A percentile compares a stretch with the other conserved stretches of the same genome.
Evolutionary conservation across 2,329 filamentous ascomycete genomes (phyloP).

Genomic region (Fusarium chuoi): DNA sequence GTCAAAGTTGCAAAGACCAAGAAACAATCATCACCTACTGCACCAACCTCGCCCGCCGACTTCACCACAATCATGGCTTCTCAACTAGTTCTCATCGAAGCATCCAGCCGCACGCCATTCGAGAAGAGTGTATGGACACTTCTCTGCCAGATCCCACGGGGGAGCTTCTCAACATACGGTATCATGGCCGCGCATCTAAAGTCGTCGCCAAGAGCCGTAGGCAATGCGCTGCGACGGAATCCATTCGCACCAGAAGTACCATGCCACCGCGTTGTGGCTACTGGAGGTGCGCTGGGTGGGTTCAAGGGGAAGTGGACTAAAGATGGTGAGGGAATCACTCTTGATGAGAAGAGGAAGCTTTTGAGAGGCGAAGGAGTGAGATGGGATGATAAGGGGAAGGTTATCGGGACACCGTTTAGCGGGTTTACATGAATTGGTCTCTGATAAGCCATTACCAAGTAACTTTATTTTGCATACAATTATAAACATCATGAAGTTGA

Average conservation of each 20-base stretch:
- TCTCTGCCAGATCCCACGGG: conserved; percentile 80
- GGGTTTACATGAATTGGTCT: conserved; percentile 32
- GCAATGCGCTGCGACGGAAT: conserved; percentile 80
- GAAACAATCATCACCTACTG: conserved; percentile 1
- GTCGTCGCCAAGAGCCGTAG: conserved; percentile 80
- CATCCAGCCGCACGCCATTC: conserved; percentile 60
- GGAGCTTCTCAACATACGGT: conserved; percentile 81
- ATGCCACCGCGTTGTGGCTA: conserved; percentile 83
- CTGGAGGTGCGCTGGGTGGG: conserved; percentile 75
- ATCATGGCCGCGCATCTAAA: conserved; percentile 73
- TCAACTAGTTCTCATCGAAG: conserved; percentile 58
- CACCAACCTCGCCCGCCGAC: not conserved
- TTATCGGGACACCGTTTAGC: conserved; percentile 65
- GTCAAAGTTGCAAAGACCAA: conserved; percentile 25
- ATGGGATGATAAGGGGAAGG: conserved; percentile 68
- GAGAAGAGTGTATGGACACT: conserved; percentile 75
- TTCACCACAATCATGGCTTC: conserved; percentile 45
- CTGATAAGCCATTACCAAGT: not conserved
- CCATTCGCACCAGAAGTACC: conserved; percentile 86
- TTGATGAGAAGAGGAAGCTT: conserved; percentile 71
- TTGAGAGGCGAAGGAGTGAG: conserved; percentile 71
- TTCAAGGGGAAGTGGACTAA: conserved; percentile 75
- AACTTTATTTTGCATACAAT: not conserved
- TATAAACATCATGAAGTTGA: not conserved
- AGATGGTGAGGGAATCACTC: conserved; percentile 69